Conservation (phyloP, 345 rosid species). For the Aurinia saxatilis region DNA sequence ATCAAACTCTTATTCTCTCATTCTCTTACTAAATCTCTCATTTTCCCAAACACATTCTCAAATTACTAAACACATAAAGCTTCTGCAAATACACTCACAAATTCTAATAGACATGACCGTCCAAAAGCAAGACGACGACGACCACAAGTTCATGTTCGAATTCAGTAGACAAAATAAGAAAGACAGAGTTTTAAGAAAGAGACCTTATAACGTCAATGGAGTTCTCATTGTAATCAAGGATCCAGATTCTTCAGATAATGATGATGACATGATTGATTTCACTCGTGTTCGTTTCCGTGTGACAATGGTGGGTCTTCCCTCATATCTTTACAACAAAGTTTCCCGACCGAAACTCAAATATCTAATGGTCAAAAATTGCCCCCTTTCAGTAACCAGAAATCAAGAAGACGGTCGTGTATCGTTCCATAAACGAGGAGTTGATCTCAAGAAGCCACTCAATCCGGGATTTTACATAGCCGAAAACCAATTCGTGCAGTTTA, state of each 20-base stretch:
- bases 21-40: no score
- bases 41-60: no score
- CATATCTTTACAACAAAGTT: not conserved
- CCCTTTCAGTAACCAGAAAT: not conserved
- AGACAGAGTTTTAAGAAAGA: not conserved
- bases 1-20: no score
- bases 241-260: not conserved
- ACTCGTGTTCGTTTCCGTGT: not conserved
- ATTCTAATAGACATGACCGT: constrained; percentile 15
- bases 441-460: constrained; percentile 19
- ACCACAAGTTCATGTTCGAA: constrained; percentile 9
- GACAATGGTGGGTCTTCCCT: not conserved
- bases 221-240: constrained; percentile 16
- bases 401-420: no score
- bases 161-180: constrained; percentile 5
- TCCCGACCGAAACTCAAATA: not conserved
- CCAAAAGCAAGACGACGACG: not conserved
- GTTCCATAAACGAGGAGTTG: not conserved
- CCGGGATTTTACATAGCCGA: not conserved
- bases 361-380: not conserved
- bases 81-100: no score
- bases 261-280: constrained; percentile 9
- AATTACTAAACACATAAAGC: no score
- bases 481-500: not conserved
- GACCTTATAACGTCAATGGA: constrained; percentile 1